These are phyloP conservation scores for Diutina mesorugosa DNA, from an alignment of 1,139 yeast genomes.

Conservation along the genomic window DNA sequence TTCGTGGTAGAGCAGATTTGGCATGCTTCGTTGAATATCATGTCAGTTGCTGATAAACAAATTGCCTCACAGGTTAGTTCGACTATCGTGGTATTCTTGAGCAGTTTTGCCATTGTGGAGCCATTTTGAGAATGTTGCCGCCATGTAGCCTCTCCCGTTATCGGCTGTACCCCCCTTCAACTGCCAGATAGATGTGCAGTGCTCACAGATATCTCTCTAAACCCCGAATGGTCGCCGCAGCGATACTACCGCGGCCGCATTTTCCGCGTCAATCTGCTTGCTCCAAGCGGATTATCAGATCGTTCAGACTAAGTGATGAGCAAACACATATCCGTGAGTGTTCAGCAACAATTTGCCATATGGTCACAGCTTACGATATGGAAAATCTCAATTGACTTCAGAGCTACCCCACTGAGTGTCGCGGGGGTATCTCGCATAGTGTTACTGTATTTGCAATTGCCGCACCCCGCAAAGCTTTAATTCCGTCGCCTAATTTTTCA, in stretches of 20 bases:
- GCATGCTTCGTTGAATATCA: too few relatives aligned
- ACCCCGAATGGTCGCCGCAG: neutral
- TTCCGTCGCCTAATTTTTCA: neutral
- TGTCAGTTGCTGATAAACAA: too few relatives aligned
- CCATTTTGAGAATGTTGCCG: neutral
- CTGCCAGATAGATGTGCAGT: neutral
- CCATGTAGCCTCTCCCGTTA: neutral
- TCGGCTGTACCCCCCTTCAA: neutral
- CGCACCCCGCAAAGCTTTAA: neutral
- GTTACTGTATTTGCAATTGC: neutral
- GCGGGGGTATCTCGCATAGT: neutral
- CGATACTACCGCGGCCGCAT: neutral
- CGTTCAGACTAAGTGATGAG: too few relatives aligned
- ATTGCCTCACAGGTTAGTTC: too few relatives aligned
- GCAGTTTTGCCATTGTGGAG: too few relatives aligned
- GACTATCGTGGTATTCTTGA: too few relatives aligned
- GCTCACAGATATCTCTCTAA: neutral
- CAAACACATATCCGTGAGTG: too few relatives aligned
- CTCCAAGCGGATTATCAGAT: neutral
- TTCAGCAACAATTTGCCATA: neutral
- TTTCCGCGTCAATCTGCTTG: neutral
- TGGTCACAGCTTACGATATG: neutral
- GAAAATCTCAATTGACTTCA: neutral
- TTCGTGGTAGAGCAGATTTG: too few relatives aligned
- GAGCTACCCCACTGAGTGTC: neutral